Evolutionary conservation across 2,329 filamentous ascomycete genomes (phyloP).

Genomic region (Claviceps digitariae): DNA sequence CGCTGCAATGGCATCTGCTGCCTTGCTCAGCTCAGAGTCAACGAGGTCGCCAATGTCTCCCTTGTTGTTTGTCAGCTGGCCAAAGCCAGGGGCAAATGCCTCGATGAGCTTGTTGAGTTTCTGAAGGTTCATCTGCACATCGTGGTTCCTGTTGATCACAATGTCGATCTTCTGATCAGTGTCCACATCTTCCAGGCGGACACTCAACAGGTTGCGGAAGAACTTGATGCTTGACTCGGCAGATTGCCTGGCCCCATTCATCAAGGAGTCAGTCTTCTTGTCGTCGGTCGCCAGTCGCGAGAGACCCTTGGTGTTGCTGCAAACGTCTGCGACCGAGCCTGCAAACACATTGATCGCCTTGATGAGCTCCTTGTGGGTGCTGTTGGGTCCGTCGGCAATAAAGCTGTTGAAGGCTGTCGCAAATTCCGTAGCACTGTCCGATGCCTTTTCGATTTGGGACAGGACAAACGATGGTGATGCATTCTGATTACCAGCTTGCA

Average conservation of each 20-base stretch:
- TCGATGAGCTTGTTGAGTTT: slow-evolving; percentile 89
- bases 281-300: slow-evolving; percentile 88
- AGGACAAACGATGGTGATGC: slow-evolving; percentile 89
- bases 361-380: slow-evolving; percentile 80
- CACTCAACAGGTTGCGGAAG: slow-evolving; percentile 88
- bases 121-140: slow-evolving; percentile 88
- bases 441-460: slow-evolving; percentile 94
- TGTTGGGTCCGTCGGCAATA: slow-evolving; percentile 90
- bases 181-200: slow-evolving; percentile 82
- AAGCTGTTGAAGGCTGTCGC: slow-evolving; percentile 98
- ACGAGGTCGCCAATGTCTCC: slow-evolving; percentile 90
- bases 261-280: slow-evolving; percentile 78
- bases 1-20: slow-evolving; percentile 87
- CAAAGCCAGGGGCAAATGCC: slow-evolving; percentile 75
- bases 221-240: slow-evolving; percentile 83
- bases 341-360: slow-evolving; percentile 84
- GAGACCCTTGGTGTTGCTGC: slow-evolving; percentile 92
- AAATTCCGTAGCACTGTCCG: slow-evolving; percentile 88
- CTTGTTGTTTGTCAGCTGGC: slow-evolving; percentile 62
- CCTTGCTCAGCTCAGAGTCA: slow-evolving; percentile 81
- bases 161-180: slow-evolving; percentile 89
- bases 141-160: slow-evolving; percentile 93
- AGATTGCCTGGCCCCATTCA: slow-evolving; percentile 69
- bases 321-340: slow-evolving; percentile 81
- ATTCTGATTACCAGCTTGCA: slow-evolving; percentile 98